Evolutionary conservation across 192 early-diverging fungal species (phyloP), one percentile per base, ranked within the genome.

Genomic region (Mortierella claussenii): DNA sequence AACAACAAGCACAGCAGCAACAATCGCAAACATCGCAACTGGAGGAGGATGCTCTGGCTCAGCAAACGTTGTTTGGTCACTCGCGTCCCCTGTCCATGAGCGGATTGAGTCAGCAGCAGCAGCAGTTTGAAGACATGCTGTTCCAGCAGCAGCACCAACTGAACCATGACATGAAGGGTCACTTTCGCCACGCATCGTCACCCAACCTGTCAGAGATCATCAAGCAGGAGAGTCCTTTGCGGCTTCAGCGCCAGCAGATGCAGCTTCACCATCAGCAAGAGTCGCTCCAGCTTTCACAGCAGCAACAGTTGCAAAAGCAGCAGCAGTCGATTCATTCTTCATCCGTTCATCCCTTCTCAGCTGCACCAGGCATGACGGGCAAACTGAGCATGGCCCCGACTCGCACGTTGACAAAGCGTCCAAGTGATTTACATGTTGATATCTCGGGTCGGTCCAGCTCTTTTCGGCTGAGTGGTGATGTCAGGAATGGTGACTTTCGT

Each of bases 361-460:
- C 36, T 15, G 54, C 43, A 4, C 79, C 65, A 21, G 15, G 23
- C 26, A 54, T 46, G 23, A 48, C n/a, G 23, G 36, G 55, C n/a
- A 68, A 68, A n/a, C 36, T 11, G 28, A 50, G 30, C 27, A 26
- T 60, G 9, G 36, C 57, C 24, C 54, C 70, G n/a, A 50, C 46
- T 40, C 65, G 65, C 23, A 68, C 58, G 13, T 20, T 67, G 28
- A 80, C 70, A 32, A 80, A 68, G 45, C 65, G 65, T 24, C 69
- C 70, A 23, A 71, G 65, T 32, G 69, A 65, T 42, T 68, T 71
- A 23, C 79, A 67, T 52, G 75, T 67, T 21, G 62, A 70, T 23
- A 71, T 81, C 20, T 78, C 80, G 11, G 68, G 78, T 26, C 62
- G 63, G 13, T 65, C 78, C 4, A 79, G 68, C 55, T 61, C 55